Percentiles rank a stretch among this genome's conserved stretches.
These are phyloP conservation scores for Grosmannia huntii DNA, from an alignment of 2,329 filamentous ascomycete genomes.

Conservation along the genomic window DNA sequence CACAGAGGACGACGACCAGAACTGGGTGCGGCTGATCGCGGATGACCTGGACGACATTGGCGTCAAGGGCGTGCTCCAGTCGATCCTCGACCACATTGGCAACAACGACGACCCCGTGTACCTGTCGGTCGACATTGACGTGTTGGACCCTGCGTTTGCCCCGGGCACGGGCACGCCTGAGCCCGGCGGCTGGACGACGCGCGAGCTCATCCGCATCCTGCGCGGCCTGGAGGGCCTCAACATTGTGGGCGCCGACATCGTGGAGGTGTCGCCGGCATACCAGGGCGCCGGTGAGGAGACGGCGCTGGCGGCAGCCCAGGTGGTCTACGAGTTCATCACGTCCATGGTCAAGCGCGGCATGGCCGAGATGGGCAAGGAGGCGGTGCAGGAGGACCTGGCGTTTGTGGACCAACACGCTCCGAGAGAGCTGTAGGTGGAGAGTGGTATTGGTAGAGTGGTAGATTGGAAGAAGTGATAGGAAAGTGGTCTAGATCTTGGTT, in stretches of 20 bases:
- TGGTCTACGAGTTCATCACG: constrained; percentile 76
- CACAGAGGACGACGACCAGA: constrained; percentile 59
- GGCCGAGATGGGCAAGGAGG: constrained; percentile 23
- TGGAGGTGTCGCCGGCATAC: constrained; percentile 79
- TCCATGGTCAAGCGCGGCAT: constrained; percentile 44
- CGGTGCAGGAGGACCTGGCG: constrained; percentile 6
- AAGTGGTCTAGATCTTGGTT: no score
- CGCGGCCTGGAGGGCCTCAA: constrained; percentile 73
- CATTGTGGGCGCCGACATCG: constrained; percentile 77
- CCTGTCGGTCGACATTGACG: constrained; percentile 23
- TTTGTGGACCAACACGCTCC: constrained; percentile 17
- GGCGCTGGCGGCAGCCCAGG: constrained; percentile 69
- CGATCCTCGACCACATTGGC: constrained; percentile 60
- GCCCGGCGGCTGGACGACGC: constrained; percentile 80
- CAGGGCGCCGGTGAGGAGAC: constrained; percentile 72
- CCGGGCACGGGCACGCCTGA: constrained; percentile 68
- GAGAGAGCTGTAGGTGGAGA: neutral
- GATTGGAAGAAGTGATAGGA: no score
- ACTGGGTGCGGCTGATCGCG: constrained; percentile 66
- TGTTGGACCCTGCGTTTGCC: constrained; percentile 24
- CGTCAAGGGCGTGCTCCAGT: constrained; percentile 54
- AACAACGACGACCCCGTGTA: constrained; percentile 59
- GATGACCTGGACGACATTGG: constrained; percentile 84
- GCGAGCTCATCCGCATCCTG: constrained; percentile 75
- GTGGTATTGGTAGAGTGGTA: no score